phyloP scores from a whole-genome alignment of 805 yeast genomes.

The Candida koratica region DNA sequence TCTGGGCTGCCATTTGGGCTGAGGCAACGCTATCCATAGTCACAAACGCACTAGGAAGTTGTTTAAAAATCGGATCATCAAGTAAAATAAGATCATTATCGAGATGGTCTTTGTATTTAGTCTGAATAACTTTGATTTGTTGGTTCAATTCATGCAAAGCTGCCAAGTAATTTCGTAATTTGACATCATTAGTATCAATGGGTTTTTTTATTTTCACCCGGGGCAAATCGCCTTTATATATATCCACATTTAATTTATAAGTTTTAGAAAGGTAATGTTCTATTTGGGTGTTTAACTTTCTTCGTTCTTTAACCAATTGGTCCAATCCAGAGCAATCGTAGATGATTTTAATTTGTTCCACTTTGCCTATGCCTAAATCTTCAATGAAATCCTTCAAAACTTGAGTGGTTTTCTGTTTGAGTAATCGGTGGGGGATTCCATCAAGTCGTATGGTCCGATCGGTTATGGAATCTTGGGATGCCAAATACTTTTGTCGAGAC shows the following conservation, averaged over 20 bases:
- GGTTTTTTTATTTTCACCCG: slow-evolving; percentile 23
- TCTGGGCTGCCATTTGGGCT: slow-evolving; percentile 48
- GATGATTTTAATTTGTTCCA: slow-evolving; percentile 46
- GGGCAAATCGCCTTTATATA: slow-evolving; percentile 33
- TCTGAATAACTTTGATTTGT: slow-evolving; percentile 32
- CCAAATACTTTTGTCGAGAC: slow-evolving; percentile 54
- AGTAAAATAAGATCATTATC: slow-evolving; percentile 16
- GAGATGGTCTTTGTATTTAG: slow-evolving; percentile 21
- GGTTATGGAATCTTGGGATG: slow-evolving; percentile 55
- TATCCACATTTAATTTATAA: slow-evolving; percentile 42
- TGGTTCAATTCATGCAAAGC: slow-evolving; percentile 35
- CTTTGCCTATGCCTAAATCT: slow-evolving; percentile 52
- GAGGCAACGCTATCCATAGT: slow-evolving; percentile 48
- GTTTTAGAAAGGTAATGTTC: slow-evolving; percentile 41
- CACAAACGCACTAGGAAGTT: slow-evolving; percentile 44
- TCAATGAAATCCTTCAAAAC: slow-evolving; percentile 49
- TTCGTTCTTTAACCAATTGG: slow-evolving; percentile 33
- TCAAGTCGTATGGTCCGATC: slow-evolving; percentile 56
- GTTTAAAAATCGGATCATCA: slow-evolving; percentile 30
- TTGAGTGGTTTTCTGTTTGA: slow-evolving; percentile 33
- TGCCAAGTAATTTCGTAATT: slow-evolving; percentile 31
- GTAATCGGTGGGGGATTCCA: slow-evolving; percentile 48
- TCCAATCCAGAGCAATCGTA: slow-evolving; percentile 44
- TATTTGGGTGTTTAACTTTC: slow-evolving; percentile 25
- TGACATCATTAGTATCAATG: slow-evolving; percentile 15